Conservation (phyloP, 225 moss, liverwort and hornwort genomes). For the Polytrichum formosum region DNA sequence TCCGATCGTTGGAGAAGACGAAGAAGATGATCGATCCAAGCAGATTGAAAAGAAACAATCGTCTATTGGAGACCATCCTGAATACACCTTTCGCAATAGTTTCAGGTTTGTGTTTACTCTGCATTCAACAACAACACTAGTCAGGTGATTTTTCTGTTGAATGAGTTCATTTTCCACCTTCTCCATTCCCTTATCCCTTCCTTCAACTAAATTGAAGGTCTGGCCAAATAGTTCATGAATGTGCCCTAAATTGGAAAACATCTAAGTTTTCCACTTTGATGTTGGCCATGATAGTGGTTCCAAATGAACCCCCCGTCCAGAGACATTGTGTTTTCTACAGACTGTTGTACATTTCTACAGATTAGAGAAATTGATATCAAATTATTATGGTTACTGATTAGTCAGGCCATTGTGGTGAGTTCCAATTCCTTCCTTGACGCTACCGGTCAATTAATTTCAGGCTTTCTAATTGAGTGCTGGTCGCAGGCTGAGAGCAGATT, state of each 20-base stretch:
- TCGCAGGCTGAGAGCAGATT: conserved; percentile 16
- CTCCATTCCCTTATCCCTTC: too few species aligned
- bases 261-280: too few species aligned
- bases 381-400: background rate
- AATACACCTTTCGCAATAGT: background rate
- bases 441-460: too few species aligned
- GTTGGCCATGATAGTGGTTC: too few species aligned
- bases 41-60: too few species aligned
- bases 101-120: background rate
- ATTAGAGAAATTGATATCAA: background rate
- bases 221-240: too few species aligned
- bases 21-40: background rate
- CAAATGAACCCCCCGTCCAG: too few species aligned
- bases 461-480: background rate
- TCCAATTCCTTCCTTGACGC: too few species aligned
- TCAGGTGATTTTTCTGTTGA: too few species aligned
- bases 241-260: too few species aligned
- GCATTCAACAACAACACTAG: background rate
- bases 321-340: background rate
- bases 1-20: background rate
- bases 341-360: background rate
- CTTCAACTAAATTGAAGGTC: too few species aligned
- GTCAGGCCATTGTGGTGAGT: background rate
- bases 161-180: too few species aligned
- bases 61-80: background rate